Base-by-base conservation (phyloP, 2,329 filamentous ascomycete species). In the Clonostachys solani region DNA sequence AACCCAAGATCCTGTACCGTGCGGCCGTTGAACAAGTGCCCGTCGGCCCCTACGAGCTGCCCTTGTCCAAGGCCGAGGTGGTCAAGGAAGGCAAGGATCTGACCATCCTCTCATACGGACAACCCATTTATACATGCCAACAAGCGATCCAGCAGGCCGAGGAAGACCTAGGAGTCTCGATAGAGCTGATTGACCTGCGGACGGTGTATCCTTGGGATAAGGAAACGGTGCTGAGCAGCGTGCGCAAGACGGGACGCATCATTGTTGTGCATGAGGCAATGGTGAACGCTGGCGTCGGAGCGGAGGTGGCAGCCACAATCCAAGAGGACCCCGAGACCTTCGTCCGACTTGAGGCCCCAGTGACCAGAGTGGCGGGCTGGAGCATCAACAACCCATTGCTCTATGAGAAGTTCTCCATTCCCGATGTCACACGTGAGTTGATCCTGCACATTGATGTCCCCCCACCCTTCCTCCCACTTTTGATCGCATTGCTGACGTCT, bases 181-280 rank as follows among this genome's bases (percentile, higher is more conserved):
- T 91, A 15, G 92, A 96, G 72, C 73, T 96, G 48, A 90, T 96
- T 50, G 92, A 96, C 61, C 69, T 96, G 48, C 78, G 91, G 48
- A 95, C 92, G 0, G 77, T 96, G 45, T 96, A 95, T 60, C 92
- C 92, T 0, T 96, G 92, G 92, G 92, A 96, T 63, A 82, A 89
- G 58, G 76, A 86, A 61, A 87, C 87, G 0, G 80, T 96, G 2
- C 74, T 95, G 50, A 73, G 85, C 46, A 96, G 91, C 53, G 92
- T 95, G 13, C 81, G 80, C 56, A 95, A 94, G 73, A 96, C 92
- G 1, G 91, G 92, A 0, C 72, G 89, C 50, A 90, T 87, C 37
- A 79, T 96, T 47, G 86, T 96, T 2, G 92, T 96, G 7, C 92
- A 96, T 61, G 92, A 96, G 68, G 85, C 89, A 48, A 95, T 94